Percentiles rank a stretch among this genome's conserved stretches.
Evolutionary conservation across 75 land plant species (phyloP).

Genomic region (Chamaecyparis obtusa): DNA sequence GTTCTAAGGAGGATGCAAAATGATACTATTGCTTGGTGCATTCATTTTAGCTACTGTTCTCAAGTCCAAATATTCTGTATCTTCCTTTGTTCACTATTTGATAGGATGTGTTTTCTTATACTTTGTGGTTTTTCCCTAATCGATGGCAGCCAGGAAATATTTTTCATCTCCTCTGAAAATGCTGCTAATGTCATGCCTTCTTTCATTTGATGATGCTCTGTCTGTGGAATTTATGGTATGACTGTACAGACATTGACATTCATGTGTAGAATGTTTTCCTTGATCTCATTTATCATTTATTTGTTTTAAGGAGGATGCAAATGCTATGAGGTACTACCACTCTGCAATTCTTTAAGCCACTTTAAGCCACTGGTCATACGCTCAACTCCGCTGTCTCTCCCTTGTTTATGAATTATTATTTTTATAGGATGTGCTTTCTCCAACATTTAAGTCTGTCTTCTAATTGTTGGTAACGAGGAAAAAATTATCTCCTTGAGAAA

Average conservation of each 20-base stretch:
- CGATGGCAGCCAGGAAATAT: background rate
- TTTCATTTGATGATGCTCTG: background rate
- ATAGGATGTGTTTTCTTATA: background rate
- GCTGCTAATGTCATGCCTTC: too few relatives aligned
- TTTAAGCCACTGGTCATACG: background rate
- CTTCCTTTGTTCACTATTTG: slow-evolving; percentile 1
- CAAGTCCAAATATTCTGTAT: background rate
- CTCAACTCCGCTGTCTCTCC: background rate
- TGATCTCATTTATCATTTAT: background rate
- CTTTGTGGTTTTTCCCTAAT: background rate
- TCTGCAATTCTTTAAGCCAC: background rate
- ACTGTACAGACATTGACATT: background rate
- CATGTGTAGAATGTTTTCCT: background rate
- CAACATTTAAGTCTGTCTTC: background rate
- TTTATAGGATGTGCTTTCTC: background rate
- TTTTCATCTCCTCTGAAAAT: background rate
- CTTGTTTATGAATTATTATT: background rate
- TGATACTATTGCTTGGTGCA: background rate
- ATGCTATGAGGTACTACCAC: background rate
- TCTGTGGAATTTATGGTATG: background rate
- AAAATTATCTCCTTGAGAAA: background rate
- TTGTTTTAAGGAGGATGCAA: background rate
- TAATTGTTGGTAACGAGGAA: background rate
- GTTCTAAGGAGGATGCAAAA: background rate
- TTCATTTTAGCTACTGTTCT: background rate